Percentiles rank a stretch among this genome's conserved stretches.
Evolutionary conservation across 2,329 filamentous ascomycete species (phyloP).

Genomic region (Escovopsis sp.): DNA sequence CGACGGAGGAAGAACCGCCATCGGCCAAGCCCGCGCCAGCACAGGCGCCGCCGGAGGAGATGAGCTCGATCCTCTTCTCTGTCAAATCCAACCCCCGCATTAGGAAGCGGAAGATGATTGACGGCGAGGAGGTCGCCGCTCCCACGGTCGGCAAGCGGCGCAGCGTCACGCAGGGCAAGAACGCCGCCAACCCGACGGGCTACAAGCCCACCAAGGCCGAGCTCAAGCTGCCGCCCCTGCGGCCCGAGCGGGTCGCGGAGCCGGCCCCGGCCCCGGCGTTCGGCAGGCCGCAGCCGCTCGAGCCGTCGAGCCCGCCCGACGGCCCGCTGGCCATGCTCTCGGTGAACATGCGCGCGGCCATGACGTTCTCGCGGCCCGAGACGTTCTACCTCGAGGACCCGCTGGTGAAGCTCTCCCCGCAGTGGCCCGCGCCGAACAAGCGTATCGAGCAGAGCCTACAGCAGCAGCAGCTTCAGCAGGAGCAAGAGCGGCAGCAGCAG

Average conservation of each 20-base stretch:
- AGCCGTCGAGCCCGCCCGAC: conserved; percentile 14
- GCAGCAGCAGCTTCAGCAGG: not conserved
- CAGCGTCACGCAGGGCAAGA: conserved; percentile 1
- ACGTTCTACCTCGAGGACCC: conserved; percentile 12
- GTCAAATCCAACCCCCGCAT: conserved; percentile 34
- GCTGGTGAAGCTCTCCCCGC: conserved; percentile 8
- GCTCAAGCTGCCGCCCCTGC: conserved; percentile 17
- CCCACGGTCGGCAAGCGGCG: conserved; percentile 7
- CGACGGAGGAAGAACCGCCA: conserved; percentile 2
- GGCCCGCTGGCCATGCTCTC: conserved; percentile 18
- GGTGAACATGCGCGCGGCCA: conserved; percentile 15
- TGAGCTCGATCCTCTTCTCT: conserved; percentile 33
- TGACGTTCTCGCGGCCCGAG: conserved; percentile 8
- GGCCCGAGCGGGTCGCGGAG: conserved; percentile 10
- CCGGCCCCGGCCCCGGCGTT: conserved; percentile 5
- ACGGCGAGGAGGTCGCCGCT: conserved; percentile 21
- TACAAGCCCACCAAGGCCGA: conserved; percentile 5
- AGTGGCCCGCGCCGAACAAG: conserved; percentile 4
- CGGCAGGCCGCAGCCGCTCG: conserved; percentile 14
- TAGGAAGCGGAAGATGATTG: conserved; percentile 32
- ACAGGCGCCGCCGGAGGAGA: not conserved
- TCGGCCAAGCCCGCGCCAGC: too few species aligned
- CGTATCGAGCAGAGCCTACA: not conserved
- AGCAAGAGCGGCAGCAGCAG: conserved; percentile 3
- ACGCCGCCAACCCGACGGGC: not conserved